Percentiles rank a stretch among this genome's conserved stretches.
Conservation (phyloP, 176 grass and related monocot genomes). For the Secale cereale region DNA sequence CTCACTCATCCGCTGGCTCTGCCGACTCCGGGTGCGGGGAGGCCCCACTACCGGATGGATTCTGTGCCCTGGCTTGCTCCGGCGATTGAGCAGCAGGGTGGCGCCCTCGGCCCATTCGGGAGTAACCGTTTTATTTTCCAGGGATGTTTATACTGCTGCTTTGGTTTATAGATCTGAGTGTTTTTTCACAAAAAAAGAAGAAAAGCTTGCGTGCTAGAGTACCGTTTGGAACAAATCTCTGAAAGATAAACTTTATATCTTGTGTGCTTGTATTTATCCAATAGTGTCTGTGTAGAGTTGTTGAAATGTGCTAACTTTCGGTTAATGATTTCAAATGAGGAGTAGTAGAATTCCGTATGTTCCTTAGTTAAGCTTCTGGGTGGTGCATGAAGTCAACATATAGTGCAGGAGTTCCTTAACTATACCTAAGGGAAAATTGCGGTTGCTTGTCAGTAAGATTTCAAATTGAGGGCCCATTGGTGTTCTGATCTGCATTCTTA, state of each 20-base stretch:
- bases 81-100: too few relatives aligned
- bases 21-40: too few relatives aligned
- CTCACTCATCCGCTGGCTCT: too few relatives aligned
- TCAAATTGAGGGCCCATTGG: background rate
- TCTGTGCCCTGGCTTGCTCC: too few relatives aligned
- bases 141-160: too few relatives aligned
- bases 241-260: background rate
- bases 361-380: background rate
- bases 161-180: too few relatives aligned
- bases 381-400: background rate
- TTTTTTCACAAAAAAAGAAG: too few relatives aligned
- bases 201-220: background rate
- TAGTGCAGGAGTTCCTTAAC: background rate
- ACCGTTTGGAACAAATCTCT: slow-evolving; percentile 5
- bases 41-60: too few relatives aligned
- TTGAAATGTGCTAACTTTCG: background rate
- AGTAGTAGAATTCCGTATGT: background rate
- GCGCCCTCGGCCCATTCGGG: too few relatives aligned
- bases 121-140: too few relatives aligned
- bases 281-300: background rate
- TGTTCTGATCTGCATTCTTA: background rate
- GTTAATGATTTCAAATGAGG: background rate
- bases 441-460: background rate
- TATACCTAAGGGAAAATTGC: background rate
- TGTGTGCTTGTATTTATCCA: slow-evolving; percentile 1